Conservation (phyloP, 768 basidiomycete species). For the Mycena kentingensis region DNA sequence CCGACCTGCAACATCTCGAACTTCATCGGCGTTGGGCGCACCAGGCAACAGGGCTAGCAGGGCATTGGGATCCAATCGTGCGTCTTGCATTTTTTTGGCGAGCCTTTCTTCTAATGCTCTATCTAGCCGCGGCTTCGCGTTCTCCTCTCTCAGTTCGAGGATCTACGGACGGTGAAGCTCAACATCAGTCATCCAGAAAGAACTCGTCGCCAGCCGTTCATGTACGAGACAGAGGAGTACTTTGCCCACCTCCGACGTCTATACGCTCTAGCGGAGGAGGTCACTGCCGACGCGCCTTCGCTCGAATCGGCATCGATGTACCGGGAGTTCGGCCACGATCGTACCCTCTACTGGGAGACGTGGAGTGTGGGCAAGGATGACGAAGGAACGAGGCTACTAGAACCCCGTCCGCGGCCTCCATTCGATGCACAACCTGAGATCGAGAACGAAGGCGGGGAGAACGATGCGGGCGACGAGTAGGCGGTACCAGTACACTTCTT, state of each 20-base stretch:
- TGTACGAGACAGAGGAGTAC: neutral
- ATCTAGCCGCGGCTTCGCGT: neutral
- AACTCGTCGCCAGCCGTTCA: neutral
- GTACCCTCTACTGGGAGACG: neutral
- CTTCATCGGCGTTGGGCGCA: neutral
- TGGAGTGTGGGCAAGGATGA: neutral
- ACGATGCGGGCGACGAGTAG: no score
- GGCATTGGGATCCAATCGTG: neutral
- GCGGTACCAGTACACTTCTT: no score
- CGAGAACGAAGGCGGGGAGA: no score
- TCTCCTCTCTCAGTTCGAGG: neutral
- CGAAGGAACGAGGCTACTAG: no score
- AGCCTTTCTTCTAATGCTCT: neutral
- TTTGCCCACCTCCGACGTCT: neutral
- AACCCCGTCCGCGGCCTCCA: no score
- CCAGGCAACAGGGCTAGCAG: neutral
- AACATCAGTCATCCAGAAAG: neutral
- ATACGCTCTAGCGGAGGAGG: neutral
- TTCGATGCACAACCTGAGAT: no score
- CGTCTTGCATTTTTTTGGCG: neutral
- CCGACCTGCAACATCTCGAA: neutral
- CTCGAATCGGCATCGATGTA: neutral
- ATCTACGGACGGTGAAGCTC: neutral
- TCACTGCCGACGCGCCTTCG: neutral
- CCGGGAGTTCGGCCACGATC: neutral